These are phyloP conservation scores for Aureobasidium sp. DNA, from an alignment of 2,329 filamentous ascomycete genomes.

Conservation along the genomic window DNA sequence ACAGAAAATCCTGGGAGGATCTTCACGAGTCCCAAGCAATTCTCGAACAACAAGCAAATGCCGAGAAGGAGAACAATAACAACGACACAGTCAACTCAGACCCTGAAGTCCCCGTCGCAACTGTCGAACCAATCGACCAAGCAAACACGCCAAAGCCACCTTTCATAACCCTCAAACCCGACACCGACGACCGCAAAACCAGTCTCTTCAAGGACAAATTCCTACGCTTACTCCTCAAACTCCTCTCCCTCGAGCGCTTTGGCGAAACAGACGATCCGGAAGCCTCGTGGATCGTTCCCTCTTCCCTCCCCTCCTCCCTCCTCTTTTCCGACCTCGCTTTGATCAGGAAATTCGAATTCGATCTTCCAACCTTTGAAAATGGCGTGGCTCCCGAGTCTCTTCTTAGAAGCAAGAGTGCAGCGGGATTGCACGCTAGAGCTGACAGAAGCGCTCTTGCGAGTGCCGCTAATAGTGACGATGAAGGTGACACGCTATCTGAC, in stretches of 20 bases:
- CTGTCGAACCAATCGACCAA: conserved; percentile 13
- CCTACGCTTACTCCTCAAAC: conserved; percentile 73
- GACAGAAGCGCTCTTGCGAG: conserved; percentile 4
- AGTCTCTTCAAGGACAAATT: conserved; percentile 87
- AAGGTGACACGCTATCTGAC: conserved; percentile 9
- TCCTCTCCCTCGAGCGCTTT: conserved; percentile 62
- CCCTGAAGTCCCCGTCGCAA: not conserved
- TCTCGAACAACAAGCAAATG: conserved; percentile 21
- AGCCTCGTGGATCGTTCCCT: conserved; percentile 71
- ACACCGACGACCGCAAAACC: conserved; percentile 58
- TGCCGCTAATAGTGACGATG: conserved; percentile 17
- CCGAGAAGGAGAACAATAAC: conserved; percentile 25
- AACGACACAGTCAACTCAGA: not conserved
- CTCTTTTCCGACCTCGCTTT: conserved; percentile 63
- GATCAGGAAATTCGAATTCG: conserved; percentile 72
- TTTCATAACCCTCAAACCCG: conserved; percentile 52
- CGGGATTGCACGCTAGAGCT: conserved; percentile 19
- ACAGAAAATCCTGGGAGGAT: conserved; percentile 72
- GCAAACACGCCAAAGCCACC: conserved; percentile 37
- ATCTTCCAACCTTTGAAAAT: conserved; percentile 69
- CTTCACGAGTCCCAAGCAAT: conserved; percentile 54
- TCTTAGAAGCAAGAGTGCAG: conserved; percentile 62
- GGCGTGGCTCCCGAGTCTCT: conserved; percentile 68
- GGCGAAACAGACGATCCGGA: conserved; percentile 65
- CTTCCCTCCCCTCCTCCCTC: conserved; percentile 54